phyloP scores from a whole-genome alignment of 108 stramenopile genomes.

The Fragilaria crotonensis region DNA sequence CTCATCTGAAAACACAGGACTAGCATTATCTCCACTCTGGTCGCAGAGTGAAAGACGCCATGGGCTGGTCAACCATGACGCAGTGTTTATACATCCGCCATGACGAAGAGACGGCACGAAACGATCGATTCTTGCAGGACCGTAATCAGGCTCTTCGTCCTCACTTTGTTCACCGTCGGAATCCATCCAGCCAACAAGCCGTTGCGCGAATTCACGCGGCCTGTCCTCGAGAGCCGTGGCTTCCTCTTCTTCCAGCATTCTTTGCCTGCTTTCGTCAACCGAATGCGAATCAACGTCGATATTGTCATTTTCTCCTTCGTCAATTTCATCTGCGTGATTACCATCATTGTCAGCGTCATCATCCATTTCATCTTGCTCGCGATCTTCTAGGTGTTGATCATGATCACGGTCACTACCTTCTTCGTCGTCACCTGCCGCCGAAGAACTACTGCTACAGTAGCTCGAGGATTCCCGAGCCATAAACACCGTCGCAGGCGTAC shows the following conservation, averaged over 20 bases:
- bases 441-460: neutral
- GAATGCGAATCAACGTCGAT: too few relatives aligned
- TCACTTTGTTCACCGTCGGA: slow-evolving; percentile 7
- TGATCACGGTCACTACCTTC: slow-evolving; percentile 15
- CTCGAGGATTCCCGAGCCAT: slow-evolving; percentile 3
- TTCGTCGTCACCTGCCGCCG: slow-evolving; percentile 11
- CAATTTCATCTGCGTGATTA: slow-evolving; percentile 5
- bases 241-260: neutral
- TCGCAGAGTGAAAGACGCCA: slow-evolving; percentile 52
- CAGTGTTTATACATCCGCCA: slow-evolving; percentile 80
- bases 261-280: neutral
- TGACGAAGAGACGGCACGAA: slow-evolving; percentile 41
- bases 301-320: slow-evolving; percentile 3
- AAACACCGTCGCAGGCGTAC: slow-evolving; percentile 51
- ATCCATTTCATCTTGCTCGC: slow-evolving; percentile 33
- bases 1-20: slow-evolving; percentile 17
- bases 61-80: slow-evolving; percentile 62
- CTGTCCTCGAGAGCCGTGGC: neutral
- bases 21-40: neutral
- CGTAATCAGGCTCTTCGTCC: slow-evolving; percentile 8
- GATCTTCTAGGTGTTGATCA: slow-evolving; percentile 4
- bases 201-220: too few relatives aligned
- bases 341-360: slow-evolving; percentile 17
- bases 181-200: slow-evolving; percentile 6
- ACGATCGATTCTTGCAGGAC: neutral